Base-by-base conservation (phyloP, 768 basidiomycete genomes). In the Jaapia argillacea region DNA sequence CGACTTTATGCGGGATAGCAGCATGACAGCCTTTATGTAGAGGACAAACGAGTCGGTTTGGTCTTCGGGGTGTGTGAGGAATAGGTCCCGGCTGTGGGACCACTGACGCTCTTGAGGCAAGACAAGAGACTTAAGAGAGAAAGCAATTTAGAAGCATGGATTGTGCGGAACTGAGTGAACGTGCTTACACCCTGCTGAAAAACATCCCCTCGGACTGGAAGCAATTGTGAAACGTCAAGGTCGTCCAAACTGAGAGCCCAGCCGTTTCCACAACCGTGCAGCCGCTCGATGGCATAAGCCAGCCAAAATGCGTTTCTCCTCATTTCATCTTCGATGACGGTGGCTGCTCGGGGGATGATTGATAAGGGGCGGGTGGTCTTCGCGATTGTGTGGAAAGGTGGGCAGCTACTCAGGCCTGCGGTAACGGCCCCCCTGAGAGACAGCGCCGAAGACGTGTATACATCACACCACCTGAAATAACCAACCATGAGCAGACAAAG, bases 201-300 rank as follows among this genome's bases (percentile, higher is more conserved):
- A 24, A 75, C 67, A 27, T 77, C 73, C 5, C 69, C 69, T 33
- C 75, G 69, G 13, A 81, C 65, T 1, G 85, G 83, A 21, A 87
- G 66, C 16, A 84, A 58, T 46, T 86, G 84, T 18, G 77, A 77
- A 16, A 88, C 68, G 52, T 85, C 84, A 47, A 77, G 70, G 54
- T 88, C 85, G 48, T 87, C 85, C 6, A 87, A 61, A 45, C 70
- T 71, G 46, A 77, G 65, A 0, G 84, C 77, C 76, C 83, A 87
- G 16, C 78, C 79, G 51, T 83, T 85, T 24, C 75, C 74, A 47
- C 71, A 72, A 4, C 81, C 77, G 44, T 77, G 74, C 47, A 79
- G 71, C 22, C 84, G 74, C 50, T 87, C 85, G 36, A 70, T 65
- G 4, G 77, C 69, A 55, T 85, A 86, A 6, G 81, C 77, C 37